Percentiles rank a stretch among this genome's conserved stretches.
Conservation (phyloP, 1,284 basidiomycete species). For the Moesziomyces aphidis region DNA sequence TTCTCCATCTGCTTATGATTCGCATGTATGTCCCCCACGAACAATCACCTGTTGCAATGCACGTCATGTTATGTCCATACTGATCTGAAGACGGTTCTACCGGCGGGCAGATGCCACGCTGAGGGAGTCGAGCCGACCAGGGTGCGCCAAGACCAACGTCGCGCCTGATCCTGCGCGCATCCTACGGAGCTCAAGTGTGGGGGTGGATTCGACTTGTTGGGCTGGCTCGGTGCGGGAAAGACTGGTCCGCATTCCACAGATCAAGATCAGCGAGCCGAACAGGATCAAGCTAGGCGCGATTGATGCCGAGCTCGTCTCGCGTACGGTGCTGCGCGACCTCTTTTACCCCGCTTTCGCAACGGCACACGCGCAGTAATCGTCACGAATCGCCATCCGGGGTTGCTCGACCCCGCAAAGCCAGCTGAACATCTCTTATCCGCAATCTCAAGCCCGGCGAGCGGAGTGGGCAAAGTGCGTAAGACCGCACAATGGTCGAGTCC, state of each 20-base stretch:
- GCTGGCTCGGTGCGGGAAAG: too few species aligned
- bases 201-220: neutral
- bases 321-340: neutral
- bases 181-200: too few species aligned
- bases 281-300: neutral
- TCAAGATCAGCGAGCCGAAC: neutral
- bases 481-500: neutral
- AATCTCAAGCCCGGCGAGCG: too few species aligned
- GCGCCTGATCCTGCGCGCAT: too few species aligned
- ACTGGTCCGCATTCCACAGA: neutral
- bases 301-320: conserved; percentile 1
- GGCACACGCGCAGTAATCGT: neutral
- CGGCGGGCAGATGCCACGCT: too few species aligned
- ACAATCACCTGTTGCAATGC: neutral
- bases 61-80: neutral
- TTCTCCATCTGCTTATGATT: neutral
- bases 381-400: too few species aligned
- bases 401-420: too few species aligned
- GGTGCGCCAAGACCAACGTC: too few species aligned
- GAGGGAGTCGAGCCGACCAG: too few species aligned
- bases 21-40: neutral
- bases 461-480: neutral
- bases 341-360: neutral
- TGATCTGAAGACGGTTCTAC: too few species aligned
- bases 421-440: too few species aligned